These are phyloP conservation scores for Ochetophila trinervis DNA, from an alignment of 306 rosid genomes.

Conservation along the genomic window DNA sequence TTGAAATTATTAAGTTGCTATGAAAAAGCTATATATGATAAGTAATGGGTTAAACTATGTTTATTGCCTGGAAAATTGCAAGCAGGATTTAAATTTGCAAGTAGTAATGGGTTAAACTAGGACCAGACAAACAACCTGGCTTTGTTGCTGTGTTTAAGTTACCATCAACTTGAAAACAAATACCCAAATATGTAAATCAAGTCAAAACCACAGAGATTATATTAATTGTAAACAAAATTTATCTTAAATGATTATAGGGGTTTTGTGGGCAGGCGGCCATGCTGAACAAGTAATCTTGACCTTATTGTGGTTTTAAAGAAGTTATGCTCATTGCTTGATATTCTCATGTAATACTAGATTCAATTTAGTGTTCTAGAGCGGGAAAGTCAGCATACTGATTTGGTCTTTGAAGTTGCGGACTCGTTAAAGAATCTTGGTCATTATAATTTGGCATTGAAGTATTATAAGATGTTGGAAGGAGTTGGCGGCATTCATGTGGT, in stretches of 20 bases:
- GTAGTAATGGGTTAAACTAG: too few species aligned
- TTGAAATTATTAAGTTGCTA: too few species aligned
- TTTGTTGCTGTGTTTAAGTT: too few species aligned
- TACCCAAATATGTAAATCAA: too few species aligned
- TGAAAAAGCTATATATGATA: too few species aligned
- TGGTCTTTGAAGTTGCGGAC: slow-evolving; percentile 61
- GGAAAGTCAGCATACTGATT: slow-evolving; percentile 38
- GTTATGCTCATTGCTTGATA: slow-evolving; percentile 26
- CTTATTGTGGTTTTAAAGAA: slow-evolving; percentile 7
- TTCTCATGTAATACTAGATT: slow-evolving; percentile 34
- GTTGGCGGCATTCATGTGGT: slow-evolving; percentile 44
- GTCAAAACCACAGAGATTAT: too few species aligned
- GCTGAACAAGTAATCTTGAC: background rate
- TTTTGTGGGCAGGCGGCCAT: background rate
- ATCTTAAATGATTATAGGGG: background rate
- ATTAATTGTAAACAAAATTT: background rate
- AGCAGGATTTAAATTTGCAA: too few species aligned
- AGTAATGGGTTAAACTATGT: too few species aligned
- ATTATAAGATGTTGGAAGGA: slow-evolving; percentile 61
- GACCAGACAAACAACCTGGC: too few species aligned
- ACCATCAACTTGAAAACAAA: too few species aligned
- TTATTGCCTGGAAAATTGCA: too few species aligned
- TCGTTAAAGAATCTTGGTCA: slow-evolving; percentile 62
- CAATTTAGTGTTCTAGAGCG: slow-evolving; percentile 52
- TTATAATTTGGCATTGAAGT: slow-evolving; percentile 60